Base-by-base conservation (phyloP, 768 basidiomycete genomes). In the Hericium rajendrae region DNA sequence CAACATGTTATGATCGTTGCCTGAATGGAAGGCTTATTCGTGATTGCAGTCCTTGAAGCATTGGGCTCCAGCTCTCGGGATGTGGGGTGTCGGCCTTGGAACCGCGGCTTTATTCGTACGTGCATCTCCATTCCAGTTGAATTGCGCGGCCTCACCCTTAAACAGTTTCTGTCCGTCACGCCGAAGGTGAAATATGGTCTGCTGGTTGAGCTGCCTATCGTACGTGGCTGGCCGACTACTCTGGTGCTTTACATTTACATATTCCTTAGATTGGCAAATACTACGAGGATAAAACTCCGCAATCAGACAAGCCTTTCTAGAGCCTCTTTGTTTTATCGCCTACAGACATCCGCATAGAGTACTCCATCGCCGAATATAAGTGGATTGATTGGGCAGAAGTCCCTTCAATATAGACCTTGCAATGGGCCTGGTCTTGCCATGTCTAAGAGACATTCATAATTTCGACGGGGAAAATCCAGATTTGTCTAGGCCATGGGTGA, bases 281-380 rank as follows among this genome's bases (percentile, higher is more conserved):
- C 72, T 92, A 80, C 68, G 80, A 84, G 67, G 91, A 93, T 73
- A 87, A 81, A 62, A 88, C 78, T 0, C 91, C 88, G 15, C 82
- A 82, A 41, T 86, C 80, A 32, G 91, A 93, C 75, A 91, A 89
- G 67, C 89, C 91, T 4, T 91, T 92, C 75, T 93, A 77, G 43
- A 46, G 22, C 24, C 22, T 28, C 18, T 51, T 51, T 37, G 24
- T 32, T 32, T 6, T 24, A 51, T 26, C 16, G 49, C 22, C 18
- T 28, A 46, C 22, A 24, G 18, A 26, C 38, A 55, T 54, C 52
- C 51, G 53, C 38, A 60, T 53, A 56, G 56, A 57, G 55, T 52
- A 51, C 49, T 60, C 57, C 48, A 39, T 48, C 38, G 26, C 43
- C 15, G 13, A 51, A 37, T 48, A 48, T 60, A 20, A 48, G 53